Conservation (phyloP, 1,284 basidiomycete species). For the Tilletia indica region DNA sequence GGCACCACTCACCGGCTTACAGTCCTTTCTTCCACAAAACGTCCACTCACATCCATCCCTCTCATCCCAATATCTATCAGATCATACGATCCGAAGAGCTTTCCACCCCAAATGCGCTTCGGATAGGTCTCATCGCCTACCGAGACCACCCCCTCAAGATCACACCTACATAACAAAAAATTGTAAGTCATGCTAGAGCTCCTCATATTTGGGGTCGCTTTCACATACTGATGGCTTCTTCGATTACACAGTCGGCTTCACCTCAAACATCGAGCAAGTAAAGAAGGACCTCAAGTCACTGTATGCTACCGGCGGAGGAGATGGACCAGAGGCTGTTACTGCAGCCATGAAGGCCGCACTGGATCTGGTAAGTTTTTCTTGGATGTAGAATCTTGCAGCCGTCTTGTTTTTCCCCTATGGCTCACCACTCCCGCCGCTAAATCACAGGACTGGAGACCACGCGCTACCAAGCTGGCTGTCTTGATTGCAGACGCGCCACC, state of each 20-base stretch:
- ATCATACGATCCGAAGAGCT: constrained; percentile 94
- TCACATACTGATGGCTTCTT: neutral
- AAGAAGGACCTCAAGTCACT: constrained; percentile 78
- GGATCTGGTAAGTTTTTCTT: constrained; percentile 57
- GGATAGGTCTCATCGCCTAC: constrained; percentile 66
- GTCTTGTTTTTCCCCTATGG: neutral
- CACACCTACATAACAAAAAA: constrained; percentile 72
- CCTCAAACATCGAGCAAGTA: constrained; percentile 81
- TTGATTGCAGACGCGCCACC: constrained; percentile 92
- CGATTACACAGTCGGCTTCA: constrained; percentile 73
- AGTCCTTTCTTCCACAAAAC: neutral
- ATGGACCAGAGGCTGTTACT: constrained; percentile 96
- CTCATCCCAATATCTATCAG: constrained; percentile 3
- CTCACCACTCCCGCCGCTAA: neutral
- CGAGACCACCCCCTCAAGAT: constrained; percentile 53
- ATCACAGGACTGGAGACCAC: constrained; percentile 77
- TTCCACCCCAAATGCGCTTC: constrained; percentile 76
- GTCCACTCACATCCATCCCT: neutral
- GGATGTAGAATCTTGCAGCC: neutral
- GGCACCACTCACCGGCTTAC: neutral
- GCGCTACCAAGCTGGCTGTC: constrained; percentile 81
- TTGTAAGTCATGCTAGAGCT: constrained; percentile 24
- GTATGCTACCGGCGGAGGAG: constrained; percentile 89
- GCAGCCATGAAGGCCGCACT: constrained; percentile 78
- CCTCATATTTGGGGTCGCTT: neutral